Base-by-base conservation (phyloP, 176 grass and related monocot species). In the Avena insularis region DNA sequence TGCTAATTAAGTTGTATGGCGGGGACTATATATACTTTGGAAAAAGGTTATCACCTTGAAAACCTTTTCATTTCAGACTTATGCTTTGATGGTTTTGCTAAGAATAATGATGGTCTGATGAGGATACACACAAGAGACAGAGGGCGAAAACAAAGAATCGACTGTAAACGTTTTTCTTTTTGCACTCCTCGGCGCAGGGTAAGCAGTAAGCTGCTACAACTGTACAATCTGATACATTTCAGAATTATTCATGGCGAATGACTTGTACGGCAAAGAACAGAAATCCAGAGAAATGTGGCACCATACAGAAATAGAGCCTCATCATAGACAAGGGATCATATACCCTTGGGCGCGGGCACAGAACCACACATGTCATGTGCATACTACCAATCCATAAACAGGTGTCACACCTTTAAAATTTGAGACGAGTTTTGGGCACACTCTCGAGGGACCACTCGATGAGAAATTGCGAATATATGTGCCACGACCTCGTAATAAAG, bases 351-450 rank as follows among this genome's bases (percentile, higher is more conserved):
- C 40, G 40, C 40, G 40, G 40, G 40, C 40, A 43, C 40, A 43
- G 40, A 43, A 43, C 40, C 40, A 43, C 40, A 43, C 40, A 43
- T 43, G 40, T 43, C 40, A 7, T 43, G 40, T 43, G 4, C 5
- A 43, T 43, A 10, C 11, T 36, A 87, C 10, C 2, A 81, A 71
- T 86, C 35, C 21, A 86, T 68, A 51, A 23, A 43, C 77, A 67
- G 9, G 15, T 64, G 21, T 21, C 59, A 46, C 9, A 11, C 78
- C 25, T 74, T 74, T 74, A 50, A 9, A 25, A 15, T 23, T 40
- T 71, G 16, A 71, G 40, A 43, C 40, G 40, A 43, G 40, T 43
- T 43, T 43, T 43, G 40, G 40, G 68, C 35, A 11, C 68, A 71
- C 3, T 45, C 17, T 6, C 15, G 71, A 50, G 55, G 43, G 57